Conservation (phyloP, 805 yeast species). For the Metschnikowia similis region DNA sequence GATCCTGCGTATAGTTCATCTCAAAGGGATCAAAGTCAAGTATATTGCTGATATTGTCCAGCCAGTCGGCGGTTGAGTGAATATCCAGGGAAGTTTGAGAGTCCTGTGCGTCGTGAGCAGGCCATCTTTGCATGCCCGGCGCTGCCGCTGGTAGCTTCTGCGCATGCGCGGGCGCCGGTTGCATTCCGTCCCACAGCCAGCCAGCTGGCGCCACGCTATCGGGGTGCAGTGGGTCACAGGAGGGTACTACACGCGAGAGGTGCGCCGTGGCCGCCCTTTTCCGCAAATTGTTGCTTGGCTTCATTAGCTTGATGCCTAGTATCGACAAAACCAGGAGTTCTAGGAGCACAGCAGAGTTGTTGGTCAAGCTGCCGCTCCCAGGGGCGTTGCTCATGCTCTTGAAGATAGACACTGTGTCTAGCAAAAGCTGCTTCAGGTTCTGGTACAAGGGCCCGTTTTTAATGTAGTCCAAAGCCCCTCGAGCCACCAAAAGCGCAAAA, state of each 20-base stretch:
- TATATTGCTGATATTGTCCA: conserved; percentile 17
- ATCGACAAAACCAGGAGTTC: conserved; percentile 60
- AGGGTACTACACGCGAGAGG: not conserved
- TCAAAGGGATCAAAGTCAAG: conserved; percentile 39
- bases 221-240: not conserved
- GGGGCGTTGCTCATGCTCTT: conserved; percentile 47
- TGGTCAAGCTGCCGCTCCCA: conserved; percentile 56
- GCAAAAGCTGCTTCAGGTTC: conserved; percentile 57
- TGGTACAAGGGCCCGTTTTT: conserved; percentile 78
- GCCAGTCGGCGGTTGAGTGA: not conserved
- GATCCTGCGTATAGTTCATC: conserved; percentile 25
- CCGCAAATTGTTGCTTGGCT: conserved; percentile 10
- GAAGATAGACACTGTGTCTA: conserved; percentile 46
- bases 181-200: not conserved
- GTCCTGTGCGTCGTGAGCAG: not conserved
- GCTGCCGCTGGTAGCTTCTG: not conserved
- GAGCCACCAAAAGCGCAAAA: conserved; percentile 60
- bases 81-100: not conserved
- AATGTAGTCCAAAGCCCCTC: conserved; percentile 75
- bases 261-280: conserved; percentile 6
- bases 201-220: not conserved
- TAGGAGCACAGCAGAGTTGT: conserved; percentile 49
- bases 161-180: not conserved
- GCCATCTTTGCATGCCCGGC: not conserved
- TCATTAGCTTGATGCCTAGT: conserved; percentile 46